Evolutionary conservation across 2,329 filamentous ascomycete genomes (phyloP), one percentile per base, ranked within the genome.

Genomic region (Neonectria coccinea): DNA sequence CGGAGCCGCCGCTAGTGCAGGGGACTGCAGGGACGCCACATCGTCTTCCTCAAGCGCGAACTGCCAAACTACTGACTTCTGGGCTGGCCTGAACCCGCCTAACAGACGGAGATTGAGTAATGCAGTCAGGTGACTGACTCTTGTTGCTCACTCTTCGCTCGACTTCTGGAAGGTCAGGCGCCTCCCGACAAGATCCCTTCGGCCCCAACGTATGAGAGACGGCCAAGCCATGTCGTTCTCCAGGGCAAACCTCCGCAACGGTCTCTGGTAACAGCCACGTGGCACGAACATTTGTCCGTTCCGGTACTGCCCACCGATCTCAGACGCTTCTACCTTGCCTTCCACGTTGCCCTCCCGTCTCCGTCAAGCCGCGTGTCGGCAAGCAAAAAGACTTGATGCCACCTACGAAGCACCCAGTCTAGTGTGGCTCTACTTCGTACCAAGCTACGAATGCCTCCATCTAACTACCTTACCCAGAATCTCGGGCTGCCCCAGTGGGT

Each of bases 11-110:
- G 56, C 62, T 66, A 64, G 58, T 45, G 59, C 20, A 51, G 45
- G 48, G 44, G 61, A 61, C 55, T 41, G 52, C n/a, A 47, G 44
- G 44, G 41, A 45, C 50, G 58, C 60, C 68, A 70, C 62, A 58
- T 59, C 51, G 50, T 62, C 62, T 54, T 39, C 51, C 36, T 44
- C 45, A 16, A 27, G 33, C 51, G 56, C 44, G 51, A 54, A 45
- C 55, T 56, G 50, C 52, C 55, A 60, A 56, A 50, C 65, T 59
- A 66, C 59, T 64, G 47, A 42, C 44, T 50, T 56, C 52, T 64
- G 47, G n/a, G 39, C 14, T 39, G 36, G 14, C 36, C 14, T 39
- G 36, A 39, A n/a, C 36, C 5, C 5, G 33, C 12, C 33, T 41
- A 20, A n/a, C 4, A n/a, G 9, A 48, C 48, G n/a, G 48, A 58